Evolutionary conservation across 1,284 basidiomycete species (phyloP).

Genomic region (Schizophyllum amplum): DNA sequence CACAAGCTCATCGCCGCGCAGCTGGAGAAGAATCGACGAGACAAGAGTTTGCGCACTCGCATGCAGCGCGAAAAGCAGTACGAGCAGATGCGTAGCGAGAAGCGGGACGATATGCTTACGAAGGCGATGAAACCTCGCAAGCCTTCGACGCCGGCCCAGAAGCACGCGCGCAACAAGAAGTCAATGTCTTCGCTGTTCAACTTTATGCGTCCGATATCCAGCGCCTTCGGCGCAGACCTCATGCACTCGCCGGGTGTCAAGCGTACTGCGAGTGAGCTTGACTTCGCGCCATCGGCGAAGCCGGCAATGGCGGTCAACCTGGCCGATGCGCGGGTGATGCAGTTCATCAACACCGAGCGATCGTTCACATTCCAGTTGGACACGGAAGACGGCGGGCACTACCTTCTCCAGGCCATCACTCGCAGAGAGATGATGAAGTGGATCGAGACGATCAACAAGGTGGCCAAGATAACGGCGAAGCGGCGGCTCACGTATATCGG

Average conservation of each 20-base stretch:
- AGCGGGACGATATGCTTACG: slow-evolving; percentile 64
- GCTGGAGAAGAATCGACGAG: slow-evolving; percentile 72
- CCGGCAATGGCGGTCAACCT: slow-evolving; percentile 67
- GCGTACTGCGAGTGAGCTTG: slow-evolving; percentile 61
- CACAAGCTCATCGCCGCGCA: slow-evolving; percentile 51
- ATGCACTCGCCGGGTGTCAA: slow-evolving; percentile 34
- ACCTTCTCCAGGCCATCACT: slow-evolving; percentile 64
- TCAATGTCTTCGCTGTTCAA: slow-evolving; percentile 74
- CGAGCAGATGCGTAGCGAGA: slow-evolving; percentile 62
- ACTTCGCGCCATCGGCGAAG: slow-evolving; percentile 62
- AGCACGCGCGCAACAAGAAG: slow-evolving; percentile 75
- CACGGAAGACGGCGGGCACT: slow-evolving; percentile 80
- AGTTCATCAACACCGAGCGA: slow-evolving; percentile 69
- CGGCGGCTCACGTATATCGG: slow-evolving; percentile 77
- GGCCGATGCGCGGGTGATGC: slow-evolving; percentile 58
- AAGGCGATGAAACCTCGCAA: slow-evolving; percentile 62
- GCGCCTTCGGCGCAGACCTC: slow-evolving; percentile 63
- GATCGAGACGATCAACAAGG: slow-evolving; percentile 62
- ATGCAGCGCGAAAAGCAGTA: slow-evolving; percentile 65
- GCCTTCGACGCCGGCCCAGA: slow-evolving; percentile 29
- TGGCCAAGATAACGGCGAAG: slow-evolving; percentile 64
- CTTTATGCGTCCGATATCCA: slow-evolving; percentile 80
- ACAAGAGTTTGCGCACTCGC: slow-evolving; percentile 56
- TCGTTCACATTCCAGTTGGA: slow-evolving; percentile 75
- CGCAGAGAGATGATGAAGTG: slow-evolving; percentile 65